phyloP scores from a whole-genome alignment of 2,329 filamentous ascomycete species.

The Beauveria medogensis region DNA sequence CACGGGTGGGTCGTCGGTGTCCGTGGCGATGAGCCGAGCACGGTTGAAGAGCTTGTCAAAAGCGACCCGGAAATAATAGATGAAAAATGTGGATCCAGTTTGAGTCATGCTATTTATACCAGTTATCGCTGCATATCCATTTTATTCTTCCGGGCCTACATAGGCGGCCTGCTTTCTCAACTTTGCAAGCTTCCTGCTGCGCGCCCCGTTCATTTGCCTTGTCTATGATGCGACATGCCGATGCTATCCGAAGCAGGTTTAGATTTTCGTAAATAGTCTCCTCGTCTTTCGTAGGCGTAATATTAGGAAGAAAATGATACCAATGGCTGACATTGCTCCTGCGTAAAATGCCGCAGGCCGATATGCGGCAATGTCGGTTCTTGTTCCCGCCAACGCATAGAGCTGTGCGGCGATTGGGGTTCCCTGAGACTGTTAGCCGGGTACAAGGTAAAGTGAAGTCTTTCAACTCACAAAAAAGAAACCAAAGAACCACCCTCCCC shows the following conservation, averaged over 20 bases:
- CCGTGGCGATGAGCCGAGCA: not conserved
- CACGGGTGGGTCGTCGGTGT: not conserved
- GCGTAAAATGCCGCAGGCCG: constrained; percentile 22
- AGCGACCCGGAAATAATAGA: not conserved
- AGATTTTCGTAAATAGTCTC: not conserved
- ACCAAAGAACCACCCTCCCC: constrained; percentile 21
- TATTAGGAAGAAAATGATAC: constrained; percentile 13
- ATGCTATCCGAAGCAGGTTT: not conserved
- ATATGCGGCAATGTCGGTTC: constrained; percentile 15
- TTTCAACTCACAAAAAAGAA: constrained; percentile 19
- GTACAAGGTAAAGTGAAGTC: too few relatives aligned
- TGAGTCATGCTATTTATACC: not conserved
- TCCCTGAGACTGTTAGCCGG: constrained; percentile 15
- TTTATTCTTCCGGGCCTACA: too few relatives aligned
- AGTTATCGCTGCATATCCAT: not conserved
- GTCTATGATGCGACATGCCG: not conserved
- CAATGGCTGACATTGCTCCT: constrained; percentile 18
- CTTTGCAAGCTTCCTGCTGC: too few relatives aligned
- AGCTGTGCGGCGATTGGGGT: constrained; percentile 21
- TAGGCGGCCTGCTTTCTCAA: too few relatives aligned
- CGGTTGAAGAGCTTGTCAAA: not conserved
- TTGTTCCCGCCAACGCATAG: constrained; percentile 17
- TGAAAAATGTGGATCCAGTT: not conserved
- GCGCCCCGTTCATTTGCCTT: too few relatives aligned
- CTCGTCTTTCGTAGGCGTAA: not conserved